A percentile compares a stretch with the other conserved stretches of the same genome.
Conservation (phyloP, 495 filamentous ascomycete genomes). For the Neurospora sp. region DNA sequence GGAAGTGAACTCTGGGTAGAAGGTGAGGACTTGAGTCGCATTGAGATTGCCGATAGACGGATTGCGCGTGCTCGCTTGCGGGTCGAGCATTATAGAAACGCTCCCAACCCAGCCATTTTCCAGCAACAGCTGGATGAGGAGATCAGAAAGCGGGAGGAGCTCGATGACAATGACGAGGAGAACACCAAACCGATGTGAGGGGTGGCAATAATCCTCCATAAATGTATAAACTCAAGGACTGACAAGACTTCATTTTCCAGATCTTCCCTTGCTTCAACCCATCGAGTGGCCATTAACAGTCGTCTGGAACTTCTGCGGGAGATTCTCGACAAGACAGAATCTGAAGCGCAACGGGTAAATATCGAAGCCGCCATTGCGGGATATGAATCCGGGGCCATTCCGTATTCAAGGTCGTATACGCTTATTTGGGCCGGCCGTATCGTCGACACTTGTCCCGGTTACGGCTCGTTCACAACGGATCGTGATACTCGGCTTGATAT, state of each 20-base stretch:
- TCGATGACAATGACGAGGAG: constrained; percentile 28
- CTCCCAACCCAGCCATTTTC: constrained; percentile 13
- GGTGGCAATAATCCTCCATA: neutral
- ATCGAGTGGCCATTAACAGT: constrained; percentile 17
- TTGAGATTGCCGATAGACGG: constrained; percentile 30
- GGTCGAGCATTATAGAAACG: constrained; percentile 15
- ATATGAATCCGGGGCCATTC: constrained; percentile 32
- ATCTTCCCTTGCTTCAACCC: constrained; percentile 10
- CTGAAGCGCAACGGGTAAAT: constrained; percentile 32
- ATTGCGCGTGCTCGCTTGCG: constrained; percentile 27
- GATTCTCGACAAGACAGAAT: constrained; percentile 16
- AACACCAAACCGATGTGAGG: constrained; percentile 31
- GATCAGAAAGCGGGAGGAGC: constrained; percentile 20
- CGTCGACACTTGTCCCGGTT: constrained; percentile 30
- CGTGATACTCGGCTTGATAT: constrained; percentile 31
- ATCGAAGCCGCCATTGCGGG: constrained; percentile 34
- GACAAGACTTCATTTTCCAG: constrained; percentile 6
- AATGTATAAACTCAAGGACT: neutral
- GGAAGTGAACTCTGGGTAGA: constrained; percentile 15
- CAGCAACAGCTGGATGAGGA: constrained; percentile 21
- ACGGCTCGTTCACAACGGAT: constrained; percentile 27
- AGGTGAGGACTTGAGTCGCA: constrained; percentile 29
- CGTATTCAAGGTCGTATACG: constrained; percentile 29
- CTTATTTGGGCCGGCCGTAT: constrained; percentile 37
- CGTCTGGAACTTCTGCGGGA: constrained; percentile 23